A percentile compares a stretch with the other conserved stretches of the same genome.
Evolutionary conservation across 2,329 filamentous ascomycete species (phyloP).

Genomic region (Madurella mycetomatis): DNA sequence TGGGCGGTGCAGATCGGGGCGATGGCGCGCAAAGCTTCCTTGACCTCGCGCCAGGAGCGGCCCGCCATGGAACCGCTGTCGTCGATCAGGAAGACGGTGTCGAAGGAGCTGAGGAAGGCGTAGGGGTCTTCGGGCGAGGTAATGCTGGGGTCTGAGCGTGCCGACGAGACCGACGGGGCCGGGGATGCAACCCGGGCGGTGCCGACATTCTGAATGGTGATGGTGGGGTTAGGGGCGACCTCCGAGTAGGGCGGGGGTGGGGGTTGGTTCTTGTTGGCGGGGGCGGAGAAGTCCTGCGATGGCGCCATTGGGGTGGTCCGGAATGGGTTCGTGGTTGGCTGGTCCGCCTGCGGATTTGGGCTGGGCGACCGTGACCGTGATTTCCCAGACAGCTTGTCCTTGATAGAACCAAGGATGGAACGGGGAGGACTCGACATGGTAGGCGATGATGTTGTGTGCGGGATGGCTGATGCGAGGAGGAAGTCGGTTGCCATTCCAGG

Average conservation of each 20-base stretch:
- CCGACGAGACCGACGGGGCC: constrained; percentile 23
- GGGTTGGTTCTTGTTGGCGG: background rate
- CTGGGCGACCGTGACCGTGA: constrained; percentile 15
- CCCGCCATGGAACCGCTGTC: constrained; percentile 86
- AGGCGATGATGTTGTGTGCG: constrained; percentile 13
- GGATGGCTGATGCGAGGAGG: constrained; percentile 4
- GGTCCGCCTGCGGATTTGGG: constrained; percentile 3
- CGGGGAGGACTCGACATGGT: constrained; percentile 18
- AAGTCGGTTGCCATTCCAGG: background rate
- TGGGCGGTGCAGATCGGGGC: constrained; percentile 75
- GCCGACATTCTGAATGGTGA: constrained; percentile 12
- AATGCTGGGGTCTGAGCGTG: constrained; percentile 30
- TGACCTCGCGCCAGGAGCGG: constrained; percentile 70
- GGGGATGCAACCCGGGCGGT: constrained; percentile 20
- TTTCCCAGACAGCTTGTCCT: constrained; percentile 33
- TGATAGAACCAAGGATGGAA: constrained; percentile 32
- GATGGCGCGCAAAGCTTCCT: constrained; percentile 65
- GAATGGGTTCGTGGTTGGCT: constrained; percentile 11
- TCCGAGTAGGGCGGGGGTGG: constrained; percentile 22
- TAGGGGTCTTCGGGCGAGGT: constrained; percentile 60
- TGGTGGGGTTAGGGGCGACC: constrained; percentile 10
- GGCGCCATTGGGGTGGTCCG: background rate
- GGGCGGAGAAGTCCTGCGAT: background rate
- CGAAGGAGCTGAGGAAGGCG: constrained; percentile 71
- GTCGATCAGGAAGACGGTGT: constrained; percentile 88